Conservation (phyloP, 1,139 yeast species). For the Candida sojae region DNA sequence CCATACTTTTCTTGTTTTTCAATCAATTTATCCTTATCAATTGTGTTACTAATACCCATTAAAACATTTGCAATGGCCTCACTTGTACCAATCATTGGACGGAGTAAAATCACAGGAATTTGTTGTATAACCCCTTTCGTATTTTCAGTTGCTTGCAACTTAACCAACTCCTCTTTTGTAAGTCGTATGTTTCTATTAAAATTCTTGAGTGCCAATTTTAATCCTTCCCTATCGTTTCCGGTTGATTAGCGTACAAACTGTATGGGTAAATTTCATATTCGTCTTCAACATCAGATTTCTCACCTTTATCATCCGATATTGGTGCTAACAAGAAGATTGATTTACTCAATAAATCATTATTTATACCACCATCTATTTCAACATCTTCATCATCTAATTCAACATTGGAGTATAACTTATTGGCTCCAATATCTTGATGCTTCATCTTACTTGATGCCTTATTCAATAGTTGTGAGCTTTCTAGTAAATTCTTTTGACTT, state of each 20-base stretch:
- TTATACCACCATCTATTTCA: conserved; percentile 19
- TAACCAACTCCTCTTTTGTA: conserved; percentile 64
- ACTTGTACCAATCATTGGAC: conserved; percentile 92
- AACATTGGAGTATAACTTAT: conserved; percentile 29
- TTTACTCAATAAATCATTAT: conserved; percentile 14
- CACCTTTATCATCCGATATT: conserved; percentile 19
- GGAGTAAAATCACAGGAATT: conserved; percentile 75
- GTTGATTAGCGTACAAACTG: conserved; percentile 86
- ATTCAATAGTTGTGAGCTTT: conserved; percentile 16
- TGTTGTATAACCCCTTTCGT: conserved; percentile 66
- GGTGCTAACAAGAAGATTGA: conserved; percentile 19
- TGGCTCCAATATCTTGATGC: conserved; percentile 23
- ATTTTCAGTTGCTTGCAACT: conserved; percentile 60
- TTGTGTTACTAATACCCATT: conserved; percentile 79
- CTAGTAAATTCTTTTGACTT: conserved; percentile 7
- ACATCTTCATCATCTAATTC: conserved; percentile 27
- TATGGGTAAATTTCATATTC: conserved; percentile 18
- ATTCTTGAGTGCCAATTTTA: conserved; percentile 70
- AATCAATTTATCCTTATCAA: conserved; percentile 58
- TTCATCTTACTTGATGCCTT: conserved; percentile 7
- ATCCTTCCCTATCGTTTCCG: conserved; percentile 70
- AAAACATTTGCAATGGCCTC: conserved; percentile 84
- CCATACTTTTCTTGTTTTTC: conserved; percentile 40
- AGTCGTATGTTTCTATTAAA: conserved; percentile 67
- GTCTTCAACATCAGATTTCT: conserved; percentile 27